Conservation (phyloP, 2,329 filamentous ascomycete species). For the Aspergillus phoenicis region DNA sequence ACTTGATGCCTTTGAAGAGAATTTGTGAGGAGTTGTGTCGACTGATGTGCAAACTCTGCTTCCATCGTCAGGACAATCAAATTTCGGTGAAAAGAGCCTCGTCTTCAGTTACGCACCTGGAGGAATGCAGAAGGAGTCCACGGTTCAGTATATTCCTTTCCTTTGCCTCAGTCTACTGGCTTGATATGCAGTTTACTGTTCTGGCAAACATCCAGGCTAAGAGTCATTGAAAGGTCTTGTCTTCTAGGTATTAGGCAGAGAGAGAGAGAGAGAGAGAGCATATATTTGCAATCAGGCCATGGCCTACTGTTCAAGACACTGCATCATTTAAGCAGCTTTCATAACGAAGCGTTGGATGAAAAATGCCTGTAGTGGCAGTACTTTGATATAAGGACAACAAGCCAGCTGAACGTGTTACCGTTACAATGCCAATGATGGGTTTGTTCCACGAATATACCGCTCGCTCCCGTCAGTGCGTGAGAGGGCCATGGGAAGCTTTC, state of each 20-base stretch:
- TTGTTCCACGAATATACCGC: neutral
- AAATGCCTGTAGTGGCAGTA: neutral
- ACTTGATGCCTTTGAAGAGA: neutral
- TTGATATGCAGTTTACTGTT: slow-evolving; percentile 10
- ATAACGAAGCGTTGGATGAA: neutral
- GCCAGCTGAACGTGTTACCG: slow-evolving; percentile 4
- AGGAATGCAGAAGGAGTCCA: neutral
- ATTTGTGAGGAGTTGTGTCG: neutral
- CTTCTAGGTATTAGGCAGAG: neutral
- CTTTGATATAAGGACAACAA: neutral
- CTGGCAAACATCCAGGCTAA: neutral
- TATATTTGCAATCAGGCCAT: neutral
- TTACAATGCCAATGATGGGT: slow-evolving; percentile 4
- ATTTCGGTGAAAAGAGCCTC: neutral
- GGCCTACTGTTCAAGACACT: neutral
- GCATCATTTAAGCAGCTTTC: neutral
- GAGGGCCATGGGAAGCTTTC: neutral
- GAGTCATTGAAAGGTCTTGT: neutral
- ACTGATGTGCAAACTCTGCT: neutral
- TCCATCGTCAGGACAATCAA: neutral
- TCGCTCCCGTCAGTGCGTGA: neutral
- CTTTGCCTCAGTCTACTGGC: slow-evolving; percentile 6
- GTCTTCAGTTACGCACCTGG: neutral
- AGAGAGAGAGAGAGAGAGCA: neutral
- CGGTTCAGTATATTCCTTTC: neutral